Conservation (phyloP, 805 yeast species). For the Ogataea philodendri region DNA sequence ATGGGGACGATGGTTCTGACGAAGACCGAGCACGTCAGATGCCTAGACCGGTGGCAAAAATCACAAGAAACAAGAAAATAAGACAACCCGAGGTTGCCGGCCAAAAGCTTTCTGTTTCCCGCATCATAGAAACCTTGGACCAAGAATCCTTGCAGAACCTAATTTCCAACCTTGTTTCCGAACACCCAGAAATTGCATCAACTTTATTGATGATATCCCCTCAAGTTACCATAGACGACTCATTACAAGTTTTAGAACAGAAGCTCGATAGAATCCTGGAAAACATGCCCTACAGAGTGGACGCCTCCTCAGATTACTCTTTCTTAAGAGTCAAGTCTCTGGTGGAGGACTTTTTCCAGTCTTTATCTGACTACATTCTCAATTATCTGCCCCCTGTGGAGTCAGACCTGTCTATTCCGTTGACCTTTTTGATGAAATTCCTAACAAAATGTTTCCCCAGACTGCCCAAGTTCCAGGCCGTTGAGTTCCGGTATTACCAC, state of each 20-base stretch:
- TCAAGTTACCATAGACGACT: conserved; percentile 50
- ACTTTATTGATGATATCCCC: conserved; percentile 56
- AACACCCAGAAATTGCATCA: conserved; percentile 59
- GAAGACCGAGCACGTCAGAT: conserved; percentile 12
- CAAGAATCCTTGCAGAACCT: conserved; percentile 51
- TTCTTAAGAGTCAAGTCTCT: conserved; percentile 68
- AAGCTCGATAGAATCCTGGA: conserved; percentile 45
- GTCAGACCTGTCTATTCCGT: conserved; percentile 47
- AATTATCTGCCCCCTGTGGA: conserved; percentile 73
- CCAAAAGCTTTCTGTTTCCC: conserved; percentile 56
- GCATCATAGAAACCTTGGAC: conserved; percentile 70
- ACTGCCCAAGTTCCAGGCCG: conserved; percentile 63
- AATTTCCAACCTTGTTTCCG: conserved; percentile 49
- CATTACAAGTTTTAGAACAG: conserved; percentile 47
- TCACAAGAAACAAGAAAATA: conserved; percentile 34
- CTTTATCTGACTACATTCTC: conserved; percentile 71
- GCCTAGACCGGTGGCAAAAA: conserved; percentile 7
- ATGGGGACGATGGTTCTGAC: conserved; percentile 12
- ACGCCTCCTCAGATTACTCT: conserved; percentile 69
- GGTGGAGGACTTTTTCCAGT: conserved; percentile 65
- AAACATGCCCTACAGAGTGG: conserved; percentile 74
- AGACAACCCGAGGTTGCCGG: conserved; percentile 44
- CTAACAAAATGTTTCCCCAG: conserved; percentile 59
- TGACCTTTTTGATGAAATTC: conserved; percentile 58
- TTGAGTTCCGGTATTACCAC: conserved; percentile 49